Conservation (phyloP, 805 yeast species). For the Spathaspora passalidarum region DNA sequence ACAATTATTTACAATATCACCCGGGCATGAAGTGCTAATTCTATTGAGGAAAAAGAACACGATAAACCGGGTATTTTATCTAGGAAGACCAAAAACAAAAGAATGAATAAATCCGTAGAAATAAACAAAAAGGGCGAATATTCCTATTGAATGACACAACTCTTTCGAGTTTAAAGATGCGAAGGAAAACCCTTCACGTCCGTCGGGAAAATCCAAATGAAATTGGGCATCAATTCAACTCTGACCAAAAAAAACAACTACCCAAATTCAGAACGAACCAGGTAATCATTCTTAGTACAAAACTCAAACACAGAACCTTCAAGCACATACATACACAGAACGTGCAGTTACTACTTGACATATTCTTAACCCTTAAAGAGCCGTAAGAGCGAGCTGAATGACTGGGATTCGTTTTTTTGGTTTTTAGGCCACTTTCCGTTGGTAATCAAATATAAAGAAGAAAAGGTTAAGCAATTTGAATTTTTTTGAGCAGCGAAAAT, state of each 20-base stretch:
- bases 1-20: constrained; percentile 20
- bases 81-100: constrained; percentile 37
- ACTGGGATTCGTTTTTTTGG: constrained; percentile 13
- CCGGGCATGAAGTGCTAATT: constrained; percentile 51
- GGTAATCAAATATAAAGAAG: constrained; percentile 25
- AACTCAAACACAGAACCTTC: constrained; percentile 3
- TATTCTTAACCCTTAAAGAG: constrained; percentile 2
- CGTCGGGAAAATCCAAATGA: constrained; percentile 10
- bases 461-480: constrained; percentile 4
- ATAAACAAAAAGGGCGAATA: constrained; percentile 13
- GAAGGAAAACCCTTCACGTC: constrained; percentile 16
- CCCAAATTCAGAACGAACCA: constrained; percentile 19
- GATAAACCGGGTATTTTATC: constrained; percentile 43
- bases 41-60: constrained; percentile 40
- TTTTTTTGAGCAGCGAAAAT: background rate
- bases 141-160: constrained; percentile 12
- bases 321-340: background rate
- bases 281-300: background rate
- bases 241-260: constrained; percentile 2
- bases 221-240: constrained; percentile 11
- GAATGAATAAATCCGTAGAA: constrained; percentile 8
- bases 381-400: constrained; percentile 11
- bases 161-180: background rate
- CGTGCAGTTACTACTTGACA: constrained; percentile 7
- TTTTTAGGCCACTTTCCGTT: constrained; percentile 24